Conservation (phyloP, 192 early-diverging fungal species). For the Coemansia sp. region DNA sequence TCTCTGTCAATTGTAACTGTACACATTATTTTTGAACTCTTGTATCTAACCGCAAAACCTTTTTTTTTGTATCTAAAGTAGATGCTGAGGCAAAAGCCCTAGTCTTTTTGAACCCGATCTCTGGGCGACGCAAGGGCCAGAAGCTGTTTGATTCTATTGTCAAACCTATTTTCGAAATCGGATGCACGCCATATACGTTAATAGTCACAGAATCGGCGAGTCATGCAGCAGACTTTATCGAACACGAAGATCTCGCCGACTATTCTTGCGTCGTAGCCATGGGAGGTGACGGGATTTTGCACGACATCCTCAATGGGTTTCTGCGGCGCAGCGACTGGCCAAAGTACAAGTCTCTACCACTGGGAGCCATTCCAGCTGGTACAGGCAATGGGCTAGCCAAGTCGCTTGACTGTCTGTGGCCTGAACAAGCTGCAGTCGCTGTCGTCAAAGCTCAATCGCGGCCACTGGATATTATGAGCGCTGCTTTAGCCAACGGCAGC, state of each 20-base stretch:
- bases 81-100: constrained; percentile 27
- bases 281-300: constrained; percentile 55
- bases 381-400: constrained; percentile 56
- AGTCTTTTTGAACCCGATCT: constrained; percentile 50
- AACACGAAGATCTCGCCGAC: constrained; percentile 37
- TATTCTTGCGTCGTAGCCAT: constrained; percentile 44
- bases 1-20: background rate
- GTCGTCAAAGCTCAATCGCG: constrained; percentile 55
- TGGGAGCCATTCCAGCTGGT: constrained; percentile 51
- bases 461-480: constrained; percentile 62
- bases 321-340: constrained; percentile 48
- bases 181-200: constrained; percentile 36
- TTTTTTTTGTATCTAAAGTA: constrained; percentile 12
- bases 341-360: constrained; percentile 37
- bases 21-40: background rate
- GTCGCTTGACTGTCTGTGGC: constrained; percentile 46
- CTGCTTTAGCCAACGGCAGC: constrained; percentile 45
- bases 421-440: constrained; percentile 57
- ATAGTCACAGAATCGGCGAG: constrained; percentile 38
- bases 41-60: background rate
- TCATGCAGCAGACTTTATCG: constrained; percentile 33
- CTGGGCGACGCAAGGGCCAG: constrained; percentile 43
- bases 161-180: constrained; percentile 52
- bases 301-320: constrained; percentile 55
- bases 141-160: constrained; percentile 52